A percentile compares a stretch with the other conserved stretches of the same genome.
These are phyloP conservation scores for Clonostachys rosea DNA, from an alignment of 2,329 filamentous ascomycete genomes.

Conservation along the genomic window DNA sequence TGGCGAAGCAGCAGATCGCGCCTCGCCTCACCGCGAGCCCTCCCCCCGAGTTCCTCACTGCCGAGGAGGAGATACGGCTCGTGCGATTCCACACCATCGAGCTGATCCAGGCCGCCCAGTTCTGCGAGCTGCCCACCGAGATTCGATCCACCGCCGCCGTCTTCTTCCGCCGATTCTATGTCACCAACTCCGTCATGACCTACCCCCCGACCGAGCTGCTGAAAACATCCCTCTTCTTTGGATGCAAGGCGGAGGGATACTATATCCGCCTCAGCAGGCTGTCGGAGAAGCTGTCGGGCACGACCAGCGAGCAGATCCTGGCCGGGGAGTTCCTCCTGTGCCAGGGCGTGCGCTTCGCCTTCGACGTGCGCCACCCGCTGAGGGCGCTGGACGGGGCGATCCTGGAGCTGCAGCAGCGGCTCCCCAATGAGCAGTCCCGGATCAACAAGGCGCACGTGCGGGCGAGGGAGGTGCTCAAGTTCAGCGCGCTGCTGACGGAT, in stretches of 20 bases:
- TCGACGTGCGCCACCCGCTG: slow-evolving; percentile 89
- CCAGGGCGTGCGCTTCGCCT: slow-evolving; percentile 87
- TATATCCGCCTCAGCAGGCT: slow-evolving; percentile 66
- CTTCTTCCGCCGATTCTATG: slow-evolving; percentile 91
- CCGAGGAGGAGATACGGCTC: slow-evolving; percentile 77
- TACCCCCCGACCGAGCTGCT: slow-evolving; percentile 89
- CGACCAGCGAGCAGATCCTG: slow-evolving; percentile 75
- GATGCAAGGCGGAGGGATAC: slow-evolving; percentile 85
- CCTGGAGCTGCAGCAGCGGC: slow-evolving; percentile 71
- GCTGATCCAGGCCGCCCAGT: slow-evolving; percentile 50
- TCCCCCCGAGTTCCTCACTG: slow-evolving; percentile 73
- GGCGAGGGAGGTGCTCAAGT: slow-evolving; percentile 70
- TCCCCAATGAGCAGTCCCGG: slow-evolving; percentile 51
- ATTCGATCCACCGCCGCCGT: slow-evolving; percentile 69
- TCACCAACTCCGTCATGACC: slow-evolving; percentile 93
- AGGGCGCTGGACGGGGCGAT: slow-evolving; percentile 81
- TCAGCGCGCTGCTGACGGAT: slow-evolving; percentile 81
- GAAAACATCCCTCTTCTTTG: slow-evolving; percentile 87
- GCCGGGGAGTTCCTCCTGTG: slow-evolving; percentile 90
- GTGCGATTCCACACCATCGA: slow-evolving; percentile 71
- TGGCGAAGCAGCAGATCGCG: slow-evolving; percentile 61
- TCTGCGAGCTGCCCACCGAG: slow-evolving; percentile 45
- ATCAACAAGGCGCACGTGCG: slow-evolving; percentile 63
- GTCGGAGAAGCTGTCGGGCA: slow-evolving; percentile 63
- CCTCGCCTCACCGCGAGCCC: slow-evolving; percentile 47